A percentile compares a stretch with the other conserved stretches of the same genome.
These are phyloP conservation scores for Lupinus albus DNA, from an alignment of 306 rosid species.

Conservation along the genomic window DNA sequence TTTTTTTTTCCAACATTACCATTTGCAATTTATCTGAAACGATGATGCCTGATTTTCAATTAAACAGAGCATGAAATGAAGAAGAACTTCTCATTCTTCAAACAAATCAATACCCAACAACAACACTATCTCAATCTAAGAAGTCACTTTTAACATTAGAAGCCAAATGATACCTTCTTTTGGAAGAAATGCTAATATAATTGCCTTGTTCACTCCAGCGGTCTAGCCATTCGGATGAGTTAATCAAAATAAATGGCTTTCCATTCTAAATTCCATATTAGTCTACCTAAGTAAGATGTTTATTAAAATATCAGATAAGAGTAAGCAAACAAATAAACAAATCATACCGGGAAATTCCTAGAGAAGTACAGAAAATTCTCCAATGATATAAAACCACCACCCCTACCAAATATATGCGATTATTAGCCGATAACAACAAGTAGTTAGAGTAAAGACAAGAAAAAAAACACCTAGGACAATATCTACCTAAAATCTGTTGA, in stretches of 20 bases:
- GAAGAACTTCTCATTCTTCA: background rate
- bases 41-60: background rate
- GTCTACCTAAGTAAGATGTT: background rate
- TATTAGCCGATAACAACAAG: constrained; percentile 38
- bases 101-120: background rate
- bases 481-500: constrained; percentile 96
- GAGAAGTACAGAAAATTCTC: constrained; percentile 94
- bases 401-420: constrained; percentile 65
- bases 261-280: background rate
- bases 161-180: background rate
- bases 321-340: constrained; percentile 37
- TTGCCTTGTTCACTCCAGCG: background rate
- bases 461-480: constrained; percentile 27
- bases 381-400: constrained; percentile 98
- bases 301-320: constrained; percentile 4
- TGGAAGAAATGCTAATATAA: constrained; percentile 3
- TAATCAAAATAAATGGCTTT: background rate
- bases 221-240: background rate
- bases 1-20: background rate
- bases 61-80: background rate
- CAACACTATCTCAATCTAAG: background rate
- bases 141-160: background rate
- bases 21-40: background rate
- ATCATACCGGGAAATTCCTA: constrained; percentile 78
- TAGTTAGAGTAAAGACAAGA: constrained; percentile 14